Conservation (phyloP, 257 asterid species). For the Leonotis leonurus region DNA sequence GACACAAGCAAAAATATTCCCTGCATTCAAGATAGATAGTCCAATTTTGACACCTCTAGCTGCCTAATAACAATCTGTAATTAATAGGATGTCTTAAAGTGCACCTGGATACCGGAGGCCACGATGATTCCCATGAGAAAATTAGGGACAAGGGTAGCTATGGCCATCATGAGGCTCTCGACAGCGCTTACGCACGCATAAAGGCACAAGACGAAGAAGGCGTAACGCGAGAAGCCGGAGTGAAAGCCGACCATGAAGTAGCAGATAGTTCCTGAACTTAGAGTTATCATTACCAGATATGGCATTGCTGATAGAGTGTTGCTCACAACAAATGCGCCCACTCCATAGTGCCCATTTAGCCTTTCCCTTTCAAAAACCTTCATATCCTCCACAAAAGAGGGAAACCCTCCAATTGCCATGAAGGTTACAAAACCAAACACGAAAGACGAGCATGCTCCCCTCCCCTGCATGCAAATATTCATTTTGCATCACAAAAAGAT, state of each 20-base stretch:
- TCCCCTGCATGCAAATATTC: constrained; percentile 45
- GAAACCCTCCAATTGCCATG: constrained; percentile 96
- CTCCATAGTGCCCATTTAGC: constrained; percentile 92
- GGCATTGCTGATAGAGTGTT: constrained; percentile 83
- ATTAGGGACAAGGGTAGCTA: constrained; percentile 84
- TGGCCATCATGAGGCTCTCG: constrained; percentile 98
- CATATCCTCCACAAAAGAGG: constrained; percentile 95
- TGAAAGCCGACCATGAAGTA: constrained; percentile 91
- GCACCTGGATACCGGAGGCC: constrained; percentile 98
- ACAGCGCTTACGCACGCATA: constrained; percentile 84
- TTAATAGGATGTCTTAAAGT: too few species aligned
- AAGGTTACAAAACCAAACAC: constrained; percentile 90
- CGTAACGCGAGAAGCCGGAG: constrained; percentile 63
- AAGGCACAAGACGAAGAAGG: constrained; percentile 75
- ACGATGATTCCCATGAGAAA: constrained; percentile 82
- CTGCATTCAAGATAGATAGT: constrained; percentile 24
- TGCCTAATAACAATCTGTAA: too few species aligned
- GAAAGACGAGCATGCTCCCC: constrained; percentile 92
- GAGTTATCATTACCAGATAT: constrained; percentile 56
- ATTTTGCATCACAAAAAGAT: too few species aligned
- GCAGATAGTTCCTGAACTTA: constrained; percentile 70
- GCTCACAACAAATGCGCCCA: constrained; percentile 74
- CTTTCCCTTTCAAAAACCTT: constrained; percentile 95
- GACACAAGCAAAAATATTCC: constrained; percentile 91
- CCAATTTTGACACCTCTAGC: too few species aligned